phyloP scores from a whole-genome alignment of 352 stramenopile species.

The Phytophthora tentaculata region DNA sequence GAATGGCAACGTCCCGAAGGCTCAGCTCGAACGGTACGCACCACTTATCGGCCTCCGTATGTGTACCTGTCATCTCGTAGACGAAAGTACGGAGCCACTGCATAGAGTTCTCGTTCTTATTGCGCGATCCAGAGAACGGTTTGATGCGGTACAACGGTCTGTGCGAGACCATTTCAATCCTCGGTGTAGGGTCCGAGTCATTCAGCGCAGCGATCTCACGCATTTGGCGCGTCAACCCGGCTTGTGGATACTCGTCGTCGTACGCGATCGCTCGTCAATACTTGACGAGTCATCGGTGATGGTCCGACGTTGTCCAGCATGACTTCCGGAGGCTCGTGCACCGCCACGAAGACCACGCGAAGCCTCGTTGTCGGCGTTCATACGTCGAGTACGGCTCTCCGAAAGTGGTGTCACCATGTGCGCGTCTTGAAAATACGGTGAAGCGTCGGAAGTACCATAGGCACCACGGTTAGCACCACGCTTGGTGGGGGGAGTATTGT shows the following conservation, averaged over 20 bases:
- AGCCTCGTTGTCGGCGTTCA: not conserved
- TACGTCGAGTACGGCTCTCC: not conserved
- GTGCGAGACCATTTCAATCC: conserved; percentile 8
- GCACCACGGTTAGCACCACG: no score
- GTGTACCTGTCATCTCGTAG: conserved; percentile 7
- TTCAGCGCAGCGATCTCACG: not conserved
- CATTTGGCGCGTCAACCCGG: not conserved
- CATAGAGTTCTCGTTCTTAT: conserved; percentile 7
- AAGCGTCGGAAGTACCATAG: not conserved
- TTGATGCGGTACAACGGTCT: conserved; percentile 2
- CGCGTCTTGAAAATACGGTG: not conserved
- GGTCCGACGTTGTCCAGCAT: not conserved
- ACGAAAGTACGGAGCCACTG: conserved; percentile 6
- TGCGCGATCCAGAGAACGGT: not conserved
- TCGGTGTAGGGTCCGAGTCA: not conserved
- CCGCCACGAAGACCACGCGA: no score
- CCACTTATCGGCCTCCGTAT: not conserved
- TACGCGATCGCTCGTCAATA: not conserved
- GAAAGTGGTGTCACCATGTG: not conserved
- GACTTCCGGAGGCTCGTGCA: not conserved
- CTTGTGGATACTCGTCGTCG: not conserved
- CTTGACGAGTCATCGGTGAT: not conserved
- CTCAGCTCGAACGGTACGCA: not conserved
- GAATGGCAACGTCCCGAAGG: not conserved
- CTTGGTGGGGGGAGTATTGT: not conserved